A percentile compares a stretch with the other conserved stretches of the same genome.
Evolutionary conservation across 106 monocot species (phyloP).

Genomic region (Dendrobium catenatum): DNA sequence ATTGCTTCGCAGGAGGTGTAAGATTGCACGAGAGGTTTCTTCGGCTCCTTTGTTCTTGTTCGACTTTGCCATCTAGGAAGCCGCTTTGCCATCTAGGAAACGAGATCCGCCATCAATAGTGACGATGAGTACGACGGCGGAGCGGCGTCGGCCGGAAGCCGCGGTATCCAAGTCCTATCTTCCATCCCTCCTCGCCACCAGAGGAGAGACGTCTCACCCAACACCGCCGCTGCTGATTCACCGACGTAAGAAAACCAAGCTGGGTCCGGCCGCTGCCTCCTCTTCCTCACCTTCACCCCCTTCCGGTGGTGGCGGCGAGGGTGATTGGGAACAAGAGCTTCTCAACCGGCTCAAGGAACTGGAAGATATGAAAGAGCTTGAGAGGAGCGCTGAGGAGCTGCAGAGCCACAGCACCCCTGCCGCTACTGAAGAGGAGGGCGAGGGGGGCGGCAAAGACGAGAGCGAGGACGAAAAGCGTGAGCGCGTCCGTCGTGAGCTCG

Average conservation of each 20-base stretch:
- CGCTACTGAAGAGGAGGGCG: slow-evolving; percentile 9
- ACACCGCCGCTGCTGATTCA: not conserved
- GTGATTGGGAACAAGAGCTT: slow-evolving; percentile 52
- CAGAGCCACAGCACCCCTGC: slow-evolving; percentile 25
- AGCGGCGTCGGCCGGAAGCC: not conserved
- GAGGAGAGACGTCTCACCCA: not conserved
- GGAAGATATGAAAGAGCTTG: slow-evolving; percentile 87
- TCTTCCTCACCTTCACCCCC: not conserved
- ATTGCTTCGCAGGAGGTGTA: no score
- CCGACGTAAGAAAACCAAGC: slow-evolving; percentile 9
- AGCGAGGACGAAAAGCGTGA: slow-evolving; percentile 68
- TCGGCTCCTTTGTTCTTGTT: no score
- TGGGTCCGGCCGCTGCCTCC: not conserved
- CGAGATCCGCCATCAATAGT: slow-evolving; percentile 3
- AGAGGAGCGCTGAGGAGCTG: slow-evolving; percentile 56
- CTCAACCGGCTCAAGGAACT: slow-evolving; percentile 42
- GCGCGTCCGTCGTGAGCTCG: slow-evolving; percentile 64
- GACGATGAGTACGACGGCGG: not conserved
- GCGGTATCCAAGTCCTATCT: not conserved
- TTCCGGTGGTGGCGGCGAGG: slow-evolving; percentile 10
- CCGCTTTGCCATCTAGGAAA: not conserved
- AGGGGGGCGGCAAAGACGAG: slow-evolving; percentile 22
- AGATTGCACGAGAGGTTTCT: no score
- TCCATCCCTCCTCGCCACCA: not conserved
- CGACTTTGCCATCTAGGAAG: not conserved